Conservation (phyloP, 2,329 filamentous ascomycete species). For the Paecilomyces fulvus region DNA sequence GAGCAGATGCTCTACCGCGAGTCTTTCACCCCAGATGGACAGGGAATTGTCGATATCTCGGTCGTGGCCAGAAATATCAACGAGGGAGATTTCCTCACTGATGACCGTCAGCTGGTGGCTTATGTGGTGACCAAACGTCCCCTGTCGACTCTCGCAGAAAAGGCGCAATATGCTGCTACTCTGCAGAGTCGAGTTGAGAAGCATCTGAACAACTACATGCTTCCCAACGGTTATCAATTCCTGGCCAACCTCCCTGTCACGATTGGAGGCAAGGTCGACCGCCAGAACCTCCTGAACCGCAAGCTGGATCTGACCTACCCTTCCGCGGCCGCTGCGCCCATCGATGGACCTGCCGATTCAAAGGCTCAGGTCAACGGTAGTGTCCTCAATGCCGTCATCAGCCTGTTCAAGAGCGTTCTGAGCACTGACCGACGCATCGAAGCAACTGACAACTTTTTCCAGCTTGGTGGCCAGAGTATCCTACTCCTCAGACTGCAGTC, state of each 20-base stretch:
- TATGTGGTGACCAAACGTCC: conserved; percentile 6
- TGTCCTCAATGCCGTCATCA: conserved; percentile 4
- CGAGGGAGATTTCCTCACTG: not conserved
- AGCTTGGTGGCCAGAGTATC: not conserved
- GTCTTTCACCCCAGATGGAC: conserved; percentile 59
- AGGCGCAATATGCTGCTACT: not conserved
- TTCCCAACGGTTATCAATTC: conserved; percentile 10
- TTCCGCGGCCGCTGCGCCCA: not conserved
- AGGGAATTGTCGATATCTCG: conserved; percentile 56
- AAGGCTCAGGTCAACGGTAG: not conserved
- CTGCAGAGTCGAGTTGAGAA: conserved; percentile 1
- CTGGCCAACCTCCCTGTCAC: conserved; percentile 9
- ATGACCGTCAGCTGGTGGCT: conserved; percentile 10
- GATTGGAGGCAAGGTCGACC: conserved; percentile 10
- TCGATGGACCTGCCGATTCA: not conserved
- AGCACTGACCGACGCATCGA: conserved; percentile 4
- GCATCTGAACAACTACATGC: conserved; percentile 11
- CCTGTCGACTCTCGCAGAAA: not conserved
- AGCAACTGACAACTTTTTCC: conserved; percentile 8
- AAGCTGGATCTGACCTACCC: conserved; percentile 7
- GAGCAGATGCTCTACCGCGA: conserved; percentile 34
- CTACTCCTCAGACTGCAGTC: not conserved
- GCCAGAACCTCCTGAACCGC: conserved; percentile 6
- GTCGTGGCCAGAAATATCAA: conserved; percentile 56
- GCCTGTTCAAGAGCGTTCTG: conserved; percentile 7